These are phyloP conservation scores for Tylopilus intermedius DNA, from an alignment of 768 basidiomycete genomes.

Conservation along the genomic window DNA sequence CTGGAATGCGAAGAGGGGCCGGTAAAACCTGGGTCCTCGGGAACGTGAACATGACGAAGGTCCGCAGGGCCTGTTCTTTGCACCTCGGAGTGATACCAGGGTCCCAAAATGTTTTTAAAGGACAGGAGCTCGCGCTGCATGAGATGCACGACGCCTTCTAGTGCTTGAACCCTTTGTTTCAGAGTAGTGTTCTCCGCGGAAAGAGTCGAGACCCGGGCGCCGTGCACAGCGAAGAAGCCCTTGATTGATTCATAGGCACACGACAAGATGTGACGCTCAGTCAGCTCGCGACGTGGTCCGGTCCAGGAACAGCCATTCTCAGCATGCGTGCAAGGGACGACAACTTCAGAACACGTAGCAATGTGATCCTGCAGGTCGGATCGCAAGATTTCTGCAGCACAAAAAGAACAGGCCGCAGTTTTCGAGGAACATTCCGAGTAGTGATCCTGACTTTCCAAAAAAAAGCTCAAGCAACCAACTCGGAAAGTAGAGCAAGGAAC, in stretches of 20 bases:
- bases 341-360: slow-evolving; percentile 35
- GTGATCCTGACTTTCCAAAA: slow-evolving; percentile 33
- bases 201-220: slow-evolving; percentile 38
- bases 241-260: slow-evolving; percentile 62
- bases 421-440: slow-evolving; percentile 35
- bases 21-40: slow-evolving; percentile 12
- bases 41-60: slow-evolving; percentile 6
- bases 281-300: slow-evolving; percentile 38
- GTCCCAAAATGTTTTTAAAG: slow-evolving; percentile 58
- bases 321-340: slow-evolving; percentile 43
- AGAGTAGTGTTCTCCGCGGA: slow-evolving; percentile 63
- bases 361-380: slow-evolving; percentile 33
- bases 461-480: slow-evolving; percentile 3
- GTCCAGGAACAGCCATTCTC: slow-evolving; percentile 51
- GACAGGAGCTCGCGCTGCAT: slow-evolving; percentile 54
- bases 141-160: slow-evolving; percentile 51
- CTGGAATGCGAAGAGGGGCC: slow-evolving; percentile 19
- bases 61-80: slow-evolving; percentile 18
- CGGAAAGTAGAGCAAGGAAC: not conserved
- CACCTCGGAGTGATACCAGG: slow-evolving; percentile 48
- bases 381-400: slow-evolving; percentile 34
- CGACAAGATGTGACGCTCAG: slow-evolving; percentile 33
- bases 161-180: slow-evolving; percentile 49
- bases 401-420: slow-evolving; percentile 37
- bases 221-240: slow-evolving; percentile 50